Evolutionary conservation across 2,329 filamentous ascomycete species (phyloP).

Genomic region (Volutella citrinella): DNA sequence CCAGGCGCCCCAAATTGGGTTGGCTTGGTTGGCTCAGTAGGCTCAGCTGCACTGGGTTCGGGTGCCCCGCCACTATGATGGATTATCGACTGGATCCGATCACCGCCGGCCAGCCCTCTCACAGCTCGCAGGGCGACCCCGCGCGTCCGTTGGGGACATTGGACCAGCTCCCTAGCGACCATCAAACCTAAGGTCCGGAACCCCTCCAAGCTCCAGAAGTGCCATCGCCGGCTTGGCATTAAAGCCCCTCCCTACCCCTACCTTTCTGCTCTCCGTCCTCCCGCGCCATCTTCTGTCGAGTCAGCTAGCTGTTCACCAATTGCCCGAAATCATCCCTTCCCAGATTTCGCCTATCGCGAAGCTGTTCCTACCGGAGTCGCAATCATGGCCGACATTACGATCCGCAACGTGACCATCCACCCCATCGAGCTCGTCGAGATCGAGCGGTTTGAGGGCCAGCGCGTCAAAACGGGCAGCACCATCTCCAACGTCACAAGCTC

Average conservation of each 20-base stretch:
- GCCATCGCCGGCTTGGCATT: too few species aligned
- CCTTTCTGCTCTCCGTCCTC: too few species aligned
- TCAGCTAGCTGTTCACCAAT: background rate
- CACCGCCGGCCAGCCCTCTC: slow-evolving; percentile 4
- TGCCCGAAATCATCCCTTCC: background rate
- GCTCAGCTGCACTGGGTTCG: too few species aligned
- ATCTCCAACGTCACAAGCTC: slow-evolving; percentile 43
- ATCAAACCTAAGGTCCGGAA: slow-evolving; percentile 2
- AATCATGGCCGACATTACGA: slow-evolving; percentile 56
- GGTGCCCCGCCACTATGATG: slow-evolving; percentile 3
- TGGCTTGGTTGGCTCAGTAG: too few species aligned
- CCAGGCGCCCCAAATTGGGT: too few species aligned
- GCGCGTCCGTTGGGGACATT: background rate
- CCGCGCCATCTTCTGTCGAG: too few species aligned
- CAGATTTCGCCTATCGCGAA: too few species aligned
- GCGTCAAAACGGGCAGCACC: slow-evolving; percentile 40
- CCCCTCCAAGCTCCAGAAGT: background rate
- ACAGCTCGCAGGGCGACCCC: slow-evolving; percentile 4
- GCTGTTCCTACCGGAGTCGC: too few species aligned
- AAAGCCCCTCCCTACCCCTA: too few species aligned
- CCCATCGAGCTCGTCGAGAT: slow-evolving; percentile 70
- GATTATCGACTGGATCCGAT: too few species aligned
- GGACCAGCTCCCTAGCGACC: background rate
- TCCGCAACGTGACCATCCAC: slow-evolving; percentile 78
- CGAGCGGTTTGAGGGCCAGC: slow-evolving; percentile 65